Conservation (phyloP, 805 yeast species). For the Wickerhamiella siamensis region DNA sequence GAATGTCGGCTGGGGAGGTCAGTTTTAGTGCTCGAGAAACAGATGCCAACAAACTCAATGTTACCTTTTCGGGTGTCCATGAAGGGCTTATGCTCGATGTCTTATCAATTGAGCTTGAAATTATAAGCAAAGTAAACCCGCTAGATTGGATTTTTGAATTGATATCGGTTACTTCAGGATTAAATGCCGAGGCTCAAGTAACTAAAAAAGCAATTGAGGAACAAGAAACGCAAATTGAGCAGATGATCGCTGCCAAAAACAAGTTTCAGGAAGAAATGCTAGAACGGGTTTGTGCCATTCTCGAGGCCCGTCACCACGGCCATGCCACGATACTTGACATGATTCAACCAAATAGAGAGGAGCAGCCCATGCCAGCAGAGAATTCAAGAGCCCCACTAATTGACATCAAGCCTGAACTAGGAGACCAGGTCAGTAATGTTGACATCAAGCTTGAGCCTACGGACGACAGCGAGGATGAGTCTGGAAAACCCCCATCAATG, state of each 20-base stretch:
- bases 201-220: too few species aligned
- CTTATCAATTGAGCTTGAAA: not conserved
- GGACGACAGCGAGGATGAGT: too few species aligned
- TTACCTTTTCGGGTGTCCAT: not conserved
- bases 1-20: not conserved
- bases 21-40: not conserved
- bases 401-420: too few species aligned
- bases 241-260: conserved; percentile 12
- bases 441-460: too few species aligned
- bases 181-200: too few species aligned
- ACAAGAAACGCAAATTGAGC: conserved; percentile 4
- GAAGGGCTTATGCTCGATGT: not conserved
- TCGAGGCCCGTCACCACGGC: conserved; percentile 8
- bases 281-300: conserved; percentile 9
- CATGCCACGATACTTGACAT: not conserved
- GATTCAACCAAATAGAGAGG: not conserved
- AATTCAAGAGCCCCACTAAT: too few species aligned
- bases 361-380: too few species aligned
- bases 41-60: not conserved
- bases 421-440: too few species aligned
- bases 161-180: too few species aligned
- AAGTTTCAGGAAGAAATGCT: conserved; percentile 9
- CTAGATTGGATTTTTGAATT: not conserved
- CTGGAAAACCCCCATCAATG: too few species aligned
- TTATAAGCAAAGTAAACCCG: not conserved